Conservation (phyloP, 192 early-diverging fungal genomes). For the Diversispora eburnea region DNA sequence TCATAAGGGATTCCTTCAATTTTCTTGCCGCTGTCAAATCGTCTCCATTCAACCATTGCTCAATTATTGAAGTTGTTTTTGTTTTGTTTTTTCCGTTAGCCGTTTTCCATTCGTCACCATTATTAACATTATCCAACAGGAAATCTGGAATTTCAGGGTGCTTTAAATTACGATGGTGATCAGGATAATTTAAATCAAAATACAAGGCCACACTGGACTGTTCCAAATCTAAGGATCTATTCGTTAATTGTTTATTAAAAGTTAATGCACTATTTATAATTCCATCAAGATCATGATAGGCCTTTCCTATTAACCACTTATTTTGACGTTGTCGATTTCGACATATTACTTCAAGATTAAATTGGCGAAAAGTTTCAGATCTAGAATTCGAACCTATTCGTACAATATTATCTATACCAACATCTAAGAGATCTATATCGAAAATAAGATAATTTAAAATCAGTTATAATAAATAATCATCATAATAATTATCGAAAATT, state of each 20-base stretch:
- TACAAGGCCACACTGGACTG: too few species aligned
- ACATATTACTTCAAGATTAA: slow-evolving; percentile 23
- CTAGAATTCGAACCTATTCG: slow-evolving; percentile 45
- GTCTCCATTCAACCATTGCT: too few species aligned
- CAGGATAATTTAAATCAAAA: too few species aligned
- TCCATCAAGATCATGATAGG: not conserved
- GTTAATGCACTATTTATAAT: slow-evolving; percentile 18
- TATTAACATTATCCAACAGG: too few species aligned
- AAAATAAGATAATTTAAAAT: not conserved
- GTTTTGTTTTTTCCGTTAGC: too few species aligned
- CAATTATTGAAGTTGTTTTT: too few species aligned
- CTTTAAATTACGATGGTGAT: too few species aligned
- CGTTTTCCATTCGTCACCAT: too few species aligned
- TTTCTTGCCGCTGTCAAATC: too few species aligned
- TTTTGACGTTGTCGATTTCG: slow-evolving; percentile 25
- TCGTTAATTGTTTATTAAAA: not conserved
- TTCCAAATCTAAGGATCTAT: too few species aligned
- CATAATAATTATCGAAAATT: not conserved
- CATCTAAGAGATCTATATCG: slow-evolving; percentile 39
- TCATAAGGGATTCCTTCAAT: too few species aligned
- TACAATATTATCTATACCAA: slow-evolving; percentile 38
- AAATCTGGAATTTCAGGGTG: too few species aligned
- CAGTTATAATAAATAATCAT: not conserved
- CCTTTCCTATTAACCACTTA: not conserved
- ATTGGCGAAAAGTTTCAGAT: slow-evolving; percentile 30